Percentiles rank a stretch among this genome's conserved stretches.
Evolutionary conservation across 208 protist genomes (phyloP).

Genomic region (Acanthamoeba lugdunensis): DNA sequence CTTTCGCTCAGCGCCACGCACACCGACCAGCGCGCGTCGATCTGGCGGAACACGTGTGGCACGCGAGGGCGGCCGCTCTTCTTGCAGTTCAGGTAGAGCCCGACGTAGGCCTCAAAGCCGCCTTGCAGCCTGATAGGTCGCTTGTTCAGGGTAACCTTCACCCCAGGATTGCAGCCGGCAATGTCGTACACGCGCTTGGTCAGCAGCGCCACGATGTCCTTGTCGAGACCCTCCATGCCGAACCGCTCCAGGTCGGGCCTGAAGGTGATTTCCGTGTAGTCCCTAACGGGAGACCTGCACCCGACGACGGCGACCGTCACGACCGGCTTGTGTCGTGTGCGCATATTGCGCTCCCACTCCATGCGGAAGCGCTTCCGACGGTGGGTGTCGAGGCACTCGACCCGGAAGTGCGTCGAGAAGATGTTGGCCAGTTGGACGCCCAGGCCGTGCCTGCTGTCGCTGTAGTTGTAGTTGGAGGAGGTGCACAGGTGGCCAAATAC

Average conservation of each 20-base stretch:
- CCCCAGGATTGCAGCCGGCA: conserved; percentile 94
- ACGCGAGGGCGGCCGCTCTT: too few species aligned
- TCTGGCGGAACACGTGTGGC: conserved; percentile 72
- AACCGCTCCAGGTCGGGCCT: conserved; percentile 97
- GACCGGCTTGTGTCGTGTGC: not conserved
- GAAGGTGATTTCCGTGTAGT: conserved; percentile 74
- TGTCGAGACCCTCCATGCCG: conserved; percentile 93
- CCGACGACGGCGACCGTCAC: not conserved
- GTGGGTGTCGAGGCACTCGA: conserved; percentile 95
- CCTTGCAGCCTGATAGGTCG: too few species aligned
- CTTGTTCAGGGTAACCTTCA: conserved; percentile 96
- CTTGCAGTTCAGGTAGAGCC: conserved; percentile 81
- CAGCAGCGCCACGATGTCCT: conserved; percentile 96
- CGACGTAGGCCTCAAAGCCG: conserved; percentile 96
- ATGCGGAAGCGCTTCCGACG: conserved; percentile 79
- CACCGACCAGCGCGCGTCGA: conserved; percentile 97
- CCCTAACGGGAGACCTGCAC: too few species aligned
- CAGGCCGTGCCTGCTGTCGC: conserved; percentile 97
- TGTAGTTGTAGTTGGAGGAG: conserved; percentile 98
- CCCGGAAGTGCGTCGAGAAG: conserved; percentile 96
- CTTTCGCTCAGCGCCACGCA: conserved; percentile 95
- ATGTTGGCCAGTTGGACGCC: conserved; percentile 99
- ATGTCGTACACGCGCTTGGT: conserved; percentile 98
- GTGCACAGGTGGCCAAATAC: conserved; percentile 99
- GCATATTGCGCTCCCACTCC: conserved; percentile 71